Base-by-base conservation (phyloP, 1,284 basidiomycete species). In the Thelephora terrestris region DNA sequence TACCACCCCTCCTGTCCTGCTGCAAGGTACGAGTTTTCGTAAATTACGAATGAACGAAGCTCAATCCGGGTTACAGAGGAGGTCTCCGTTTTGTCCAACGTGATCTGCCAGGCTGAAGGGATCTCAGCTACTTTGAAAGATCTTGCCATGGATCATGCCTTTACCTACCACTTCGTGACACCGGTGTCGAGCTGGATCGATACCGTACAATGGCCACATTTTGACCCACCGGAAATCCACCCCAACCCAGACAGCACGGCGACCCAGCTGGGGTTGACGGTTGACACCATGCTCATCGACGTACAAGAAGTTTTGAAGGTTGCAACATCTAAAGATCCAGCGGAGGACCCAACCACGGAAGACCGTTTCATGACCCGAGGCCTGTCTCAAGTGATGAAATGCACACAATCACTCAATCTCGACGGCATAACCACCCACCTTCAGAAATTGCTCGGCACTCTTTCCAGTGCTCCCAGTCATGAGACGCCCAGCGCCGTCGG, bases 201-300 rank as follows among this genome's bases (percentile, higher is more conserved):
- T 27, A 56, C 64, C 5, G 68, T 68, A 55, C 45, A 52, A 3
- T 37, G 43, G 36, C 21, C 47, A 7, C 48, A 52, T 20, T 46
- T 9, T 27, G 9, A 27, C 21, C 12, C 5, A 12, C 7, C 17
- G 18, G 29, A 38, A 20, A 21, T 37, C 35, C 9, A 14, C 5
- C 27, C 36, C 12, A 18, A 45, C 21, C 5, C 44, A 18, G 48
- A 61, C 46, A 58, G 55, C 40, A 52, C 65, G 3, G 66, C 75
- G 44, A 29, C 53, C 10, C 58, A 14, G 12, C 7, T 32, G 4
- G 29, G 29, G 14, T 32, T 14, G 29, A 32, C 87, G 51, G 75
- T 92, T 57, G 78, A 85, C 55, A 71, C 74, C 2, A 59, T 68
- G 4, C 64, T 74, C 17, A 65, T 81, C 37, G 70, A 70, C 49